phyloP scores from a whole-genome alignment of 768 basidiomycete genomes.

The Rhodotorula graminis region DNA sequence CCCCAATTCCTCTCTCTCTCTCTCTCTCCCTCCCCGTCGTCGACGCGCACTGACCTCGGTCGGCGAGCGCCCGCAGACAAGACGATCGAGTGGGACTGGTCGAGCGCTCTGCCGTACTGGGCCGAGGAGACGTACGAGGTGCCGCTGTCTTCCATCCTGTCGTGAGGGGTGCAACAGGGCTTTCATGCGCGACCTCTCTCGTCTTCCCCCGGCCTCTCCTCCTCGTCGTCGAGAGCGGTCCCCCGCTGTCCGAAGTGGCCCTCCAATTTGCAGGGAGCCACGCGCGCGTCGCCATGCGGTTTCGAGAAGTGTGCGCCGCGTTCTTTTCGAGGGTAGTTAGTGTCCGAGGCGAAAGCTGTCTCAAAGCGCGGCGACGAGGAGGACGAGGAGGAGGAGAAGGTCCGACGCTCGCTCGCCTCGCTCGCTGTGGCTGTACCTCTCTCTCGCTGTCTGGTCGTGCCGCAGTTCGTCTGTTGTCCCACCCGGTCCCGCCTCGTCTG shows the following conservation, averaged over 20 bases:
- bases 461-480: not conserved
- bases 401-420: too few relatives aligned
- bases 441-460: not conserved
- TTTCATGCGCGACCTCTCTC: too few relatives aligned
- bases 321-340: not conserved
- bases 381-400: too few relatives aligned
- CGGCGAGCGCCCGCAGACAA: conserved; percentile 50
- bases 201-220: too few relatives aligned
- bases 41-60: conserved; percentile 26
- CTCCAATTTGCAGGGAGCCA: too few relatives aligned
- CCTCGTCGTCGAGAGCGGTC: not conserved
- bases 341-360: not conserved
- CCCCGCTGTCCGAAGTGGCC: too few relatives aligned
- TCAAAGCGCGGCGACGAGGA: too few relatives aligned
- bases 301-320: too few relatives aligned
- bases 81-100: conserved; percentile 72
- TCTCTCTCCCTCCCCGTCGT: too few relatives aligned
- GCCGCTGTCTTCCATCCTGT: conserved; percentile 9
- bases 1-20: conserved; percentile 67
- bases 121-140: conserved; percentile 52
- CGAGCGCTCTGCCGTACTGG: conserved; percentile 87
- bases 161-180: not conserved
- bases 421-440: not conserved
- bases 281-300: too few relatives aligned
- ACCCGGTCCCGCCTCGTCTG: not conserved